Conservation (phyloP, 2,329 filamentous ascomycete species). For the Trichocomaceae sp. region DNA sequence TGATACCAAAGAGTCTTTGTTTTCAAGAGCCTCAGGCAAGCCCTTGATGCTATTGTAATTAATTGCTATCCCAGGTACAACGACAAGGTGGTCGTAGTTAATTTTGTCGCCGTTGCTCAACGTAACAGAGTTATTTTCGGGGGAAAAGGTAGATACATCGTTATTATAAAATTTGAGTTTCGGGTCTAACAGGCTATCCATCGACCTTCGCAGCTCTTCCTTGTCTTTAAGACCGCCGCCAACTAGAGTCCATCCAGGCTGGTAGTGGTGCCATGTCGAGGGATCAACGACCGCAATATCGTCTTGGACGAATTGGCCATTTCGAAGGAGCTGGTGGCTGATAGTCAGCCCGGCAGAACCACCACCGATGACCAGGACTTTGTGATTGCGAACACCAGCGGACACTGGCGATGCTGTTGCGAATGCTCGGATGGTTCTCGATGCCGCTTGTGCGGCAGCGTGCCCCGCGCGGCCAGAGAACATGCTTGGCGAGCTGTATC, state of each 20-base stretch:
- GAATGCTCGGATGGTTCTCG: slow-evolving; percentile 13
- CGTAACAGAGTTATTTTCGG: slow-evolving; percentile 52
- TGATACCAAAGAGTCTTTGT: slow-evolving; percentile 45
- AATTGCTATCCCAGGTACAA: slow-evolving; percentile 53
- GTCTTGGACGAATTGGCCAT: slow-evolving; percentile 49
- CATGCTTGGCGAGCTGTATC: slow-evolving; percentile 19
- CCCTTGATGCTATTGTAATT: slow-evolving; percentile 50
- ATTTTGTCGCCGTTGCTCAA: slow-evolving; percentile 52
- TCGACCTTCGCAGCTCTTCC: slow-evolving; percentile 49
- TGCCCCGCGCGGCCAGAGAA: slow-evolving; percentile 21
- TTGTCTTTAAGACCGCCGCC: slow-evolving; percentile 60
- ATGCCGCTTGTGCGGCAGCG: slow-evolving; percentile 20
- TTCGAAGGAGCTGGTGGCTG: slow-evolving; percentile 60
- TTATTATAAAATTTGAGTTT: slow-evolving; percentile 57
- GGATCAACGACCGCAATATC: slow-evolving; percentile 63
- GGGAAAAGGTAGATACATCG: slow-evolving; percentile 46
- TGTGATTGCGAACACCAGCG: slow-evolving; percentile 46
- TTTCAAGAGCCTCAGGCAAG: slow-evolving; percentile 50
- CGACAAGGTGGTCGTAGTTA: slow-evolving; percentile 58
- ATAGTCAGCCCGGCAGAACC: slow-evolving; percentile 60
- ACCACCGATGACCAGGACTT: slow-evolving; percentile 60
- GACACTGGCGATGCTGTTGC: slow-evolving; percentile 30
- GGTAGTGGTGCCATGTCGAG: slow-evolving; percentile 58
- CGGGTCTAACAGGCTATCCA: slow-evolving; percentile 50
- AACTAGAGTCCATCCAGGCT: slow-evolving; percentile 64